These are phyloP conservation scores for Malassezia equina DNA, from an alignment of 1,284 basidiomycete species.

Conservation along the genomic window DNA sequence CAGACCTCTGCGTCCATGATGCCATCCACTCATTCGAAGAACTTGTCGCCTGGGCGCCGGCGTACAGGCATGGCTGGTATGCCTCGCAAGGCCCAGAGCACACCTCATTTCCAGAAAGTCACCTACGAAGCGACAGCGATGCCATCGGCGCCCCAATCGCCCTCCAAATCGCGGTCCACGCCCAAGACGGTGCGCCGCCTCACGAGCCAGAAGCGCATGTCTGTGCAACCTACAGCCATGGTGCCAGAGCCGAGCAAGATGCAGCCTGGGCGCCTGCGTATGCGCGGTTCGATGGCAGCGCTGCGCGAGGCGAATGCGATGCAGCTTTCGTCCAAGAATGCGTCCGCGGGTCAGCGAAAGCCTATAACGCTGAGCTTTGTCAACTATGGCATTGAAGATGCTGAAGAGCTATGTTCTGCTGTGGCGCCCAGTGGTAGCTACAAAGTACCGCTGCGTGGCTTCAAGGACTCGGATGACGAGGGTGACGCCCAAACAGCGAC, in stretches of 20 bases:
- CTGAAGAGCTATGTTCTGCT: slow-evolving; percentile 43
- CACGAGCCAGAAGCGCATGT: slow-evolving; percentile 13
- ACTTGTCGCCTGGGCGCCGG: not conserved
- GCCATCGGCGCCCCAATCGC: not conserved
- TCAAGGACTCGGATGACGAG: slow-evolving; percentile 13
- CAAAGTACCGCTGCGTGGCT: slow-evolving; percentile 38
- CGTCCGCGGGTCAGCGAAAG: not conserved
- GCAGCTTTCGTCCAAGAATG: not conserved
- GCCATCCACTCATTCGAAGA: not conserved
- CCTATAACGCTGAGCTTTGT: slow-evolving; percentile 31
- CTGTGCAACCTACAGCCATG: not conserved
- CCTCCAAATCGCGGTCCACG: not conserved
- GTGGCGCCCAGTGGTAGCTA: slow-evolving; percentile 41
- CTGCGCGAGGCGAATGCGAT: slow-evolving; percentile 15
- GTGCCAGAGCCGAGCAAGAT: not conserved
- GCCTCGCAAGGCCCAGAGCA: slow-evolving; percentile 18
- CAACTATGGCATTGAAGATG: slow-evolving; percentile 45
- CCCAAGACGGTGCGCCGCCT: slow-evolving; percentile 5
- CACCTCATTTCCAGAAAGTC: slow-evolving; percentile 7
- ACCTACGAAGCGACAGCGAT: not conserved
- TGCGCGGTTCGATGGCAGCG: slow-evolving; percentile 17
- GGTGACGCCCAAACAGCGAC: not conserved
- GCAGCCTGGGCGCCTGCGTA: slow-evolving; percentile 1
- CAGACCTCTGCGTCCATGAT: not conserved
- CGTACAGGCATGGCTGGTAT: not conserved